These are phyloP conservation scores for Yarrowia yakushimensis DNA, from an alignment of 805 yeast genomes.

Conservation along the genomic window DNA sequence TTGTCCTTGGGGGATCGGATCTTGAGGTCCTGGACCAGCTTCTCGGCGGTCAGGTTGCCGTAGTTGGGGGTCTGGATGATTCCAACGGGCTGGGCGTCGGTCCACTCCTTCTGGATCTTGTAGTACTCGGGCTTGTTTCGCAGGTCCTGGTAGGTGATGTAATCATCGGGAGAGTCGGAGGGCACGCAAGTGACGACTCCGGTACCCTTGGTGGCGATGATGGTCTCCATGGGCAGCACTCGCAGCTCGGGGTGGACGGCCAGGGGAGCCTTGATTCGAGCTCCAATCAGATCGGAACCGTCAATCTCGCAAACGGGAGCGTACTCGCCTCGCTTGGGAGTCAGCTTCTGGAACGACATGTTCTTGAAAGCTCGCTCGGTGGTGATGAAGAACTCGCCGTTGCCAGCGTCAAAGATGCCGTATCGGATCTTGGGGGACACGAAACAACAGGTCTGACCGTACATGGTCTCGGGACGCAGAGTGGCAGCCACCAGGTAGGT, in stretches of 20 bases:
- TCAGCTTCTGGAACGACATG: slow-evolving; percentile 91
- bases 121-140: slow-evolving; percentile 88
- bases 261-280: slow-evolving; percentile 81
- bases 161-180: slow-evolving; percentile 98
- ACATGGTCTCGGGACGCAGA: slow-evolving; percentile 97
- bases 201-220: slow-evolving; percentile 86
- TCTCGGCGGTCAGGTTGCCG: slow-evolving; percentile 86
- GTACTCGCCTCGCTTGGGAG: slow-evolving; percentile 82
- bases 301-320: slow-evolving; percentile 54
- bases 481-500: slow-evolving; percentile 92
- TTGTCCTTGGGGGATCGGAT: slow-evolving; percentile 93
- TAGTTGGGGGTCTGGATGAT: slow-evolving; percentile 77
- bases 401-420: slow-evolving; percentile 85
- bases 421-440: slow-evolving; percentile 92
- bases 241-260: slow-evolving; percentile 66
- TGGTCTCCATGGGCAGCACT: slow-evolving; percentile 96
- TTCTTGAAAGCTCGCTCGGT: slow-evolving; percentile 96
- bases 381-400: slow-evolving; percentile 68
- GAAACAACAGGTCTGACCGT: slow-evolving; percentile 97
- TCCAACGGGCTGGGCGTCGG: slow-evolving; percentile 64
- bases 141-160: slow-evolving; percentile 77
- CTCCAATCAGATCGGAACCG: slow-evolving; percentile 79
- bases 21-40: slow-evolving; percentile 77
- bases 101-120: slow-evolving; percentile 84
- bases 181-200: slow-evolving; percentile 99